These are phyloP conservation scores for Sisymbrium altissimum DNA, from an alignment of 345 rosid species.

Conservation along the genomic window DNA sequence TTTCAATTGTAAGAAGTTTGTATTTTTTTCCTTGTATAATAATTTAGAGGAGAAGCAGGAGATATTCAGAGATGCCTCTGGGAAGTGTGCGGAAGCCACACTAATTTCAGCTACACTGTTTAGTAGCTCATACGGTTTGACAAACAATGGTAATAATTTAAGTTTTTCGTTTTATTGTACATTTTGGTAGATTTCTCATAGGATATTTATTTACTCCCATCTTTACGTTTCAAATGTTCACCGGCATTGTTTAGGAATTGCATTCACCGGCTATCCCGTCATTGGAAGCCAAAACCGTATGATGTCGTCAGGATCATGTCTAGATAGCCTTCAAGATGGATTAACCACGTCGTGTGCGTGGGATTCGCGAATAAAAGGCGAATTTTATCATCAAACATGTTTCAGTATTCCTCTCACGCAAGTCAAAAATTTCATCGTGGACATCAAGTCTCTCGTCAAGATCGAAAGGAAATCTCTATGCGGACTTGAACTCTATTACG, in stretches of 20 bases:
- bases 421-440: constrained; percentile 47
- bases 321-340: constrained; percentile 47
- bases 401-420: constrained; percentile 43
- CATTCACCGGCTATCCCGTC: neutral
- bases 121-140: constrained; percentile 43
- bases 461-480: constrained; percentile 47
- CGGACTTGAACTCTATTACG: constrained; percentile 50
- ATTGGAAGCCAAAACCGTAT: constrained; percentile 2
- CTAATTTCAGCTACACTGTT: neutral
- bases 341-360: constrained; percentile 50
- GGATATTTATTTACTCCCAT: neutral
- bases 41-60: constrained; percentile 14
- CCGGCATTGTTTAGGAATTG: neutral
- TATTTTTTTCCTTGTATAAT: neutral
- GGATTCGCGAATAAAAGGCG: constrained; percentile 58
- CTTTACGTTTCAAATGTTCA: neutral
- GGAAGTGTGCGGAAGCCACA: constrained; percentile 14
- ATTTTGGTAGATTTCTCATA: neutral
- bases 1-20: neutral
- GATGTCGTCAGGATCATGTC: constrained; percentile 64
- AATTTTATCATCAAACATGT: constrained; percentile 51
- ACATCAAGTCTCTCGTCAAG: constrained; percentile 49
- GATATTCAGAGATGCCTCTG: neutral
- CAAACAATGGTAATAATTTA: constrained; percentile 48
- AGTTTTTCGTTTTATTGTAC: neutral